These are phyloP conservation scores for Fusarium xyrophilum DNA, from an alignment of 2,329 filamentous ascomycete species.

Conservation along the genomic window DNA sequence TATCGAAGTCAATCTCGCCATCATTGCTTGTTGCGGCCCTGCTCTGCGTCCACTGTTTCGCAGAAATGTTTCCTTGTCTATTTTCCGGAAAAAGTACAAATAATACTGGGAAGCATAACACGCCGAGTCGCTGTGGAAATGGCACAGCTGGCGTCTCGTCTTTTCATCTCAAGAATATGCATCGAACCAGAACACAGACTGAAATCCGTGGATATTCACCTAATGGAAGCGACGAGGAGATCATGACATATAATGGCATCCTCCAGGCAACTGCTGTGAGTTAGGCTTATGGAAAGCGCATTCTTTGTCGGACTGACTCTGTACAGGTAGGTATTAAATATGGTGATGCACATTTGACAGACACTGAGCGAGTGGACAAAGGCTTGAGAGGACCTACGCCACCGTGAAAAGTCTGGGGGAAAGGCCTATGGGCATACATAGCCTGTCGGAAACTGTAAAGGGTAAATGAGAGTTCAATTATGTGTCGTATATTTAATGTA, in stretches of 20 bases:
- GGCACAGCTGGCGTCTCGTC: neutral
- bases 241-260: slow-evolving; percentile 39
- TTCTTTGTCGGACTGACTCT: neutral
- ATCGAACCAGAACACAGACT: slow-evolving; percentile 15
- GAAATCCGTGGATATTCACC: slow-evolving; percentile 34
- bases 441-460: rapidly evolving
- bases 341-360: neutral
- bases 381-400: neutral
- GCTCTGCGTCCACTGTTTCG: slow-evolving; percentile 31
- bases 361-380: neutral
- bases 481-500: neutral
- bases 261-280: slow-evolving; percentile 32
- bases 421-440: rapidly evolving
- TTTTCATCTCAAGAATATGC: slow-evolving; percentile 32
- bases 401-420: neutral
- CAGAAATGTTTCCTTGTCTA: slow-evolving; percentile 33
- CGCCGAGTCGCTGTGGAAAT: slow-evolving; percentile 8
- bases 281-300: rapidly evolving
- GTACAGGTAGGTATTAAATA: neutral
- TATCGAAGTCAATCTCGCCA: slow-evolving; percentile 49
- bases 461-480: neutral
- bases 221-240: slow-evolving; percentile 37
- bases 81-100: slow-evolving; percentile 5
- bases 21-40: slow-evolving; percentile 48
- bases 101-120: slow-evolving; percentile 8